Evolutionary conservation across 2,329 filamentous ascomycete species (phyloP), one percentile per base, ranked within the genome.

Genomic region (Blastomyces parvus): DNA sequence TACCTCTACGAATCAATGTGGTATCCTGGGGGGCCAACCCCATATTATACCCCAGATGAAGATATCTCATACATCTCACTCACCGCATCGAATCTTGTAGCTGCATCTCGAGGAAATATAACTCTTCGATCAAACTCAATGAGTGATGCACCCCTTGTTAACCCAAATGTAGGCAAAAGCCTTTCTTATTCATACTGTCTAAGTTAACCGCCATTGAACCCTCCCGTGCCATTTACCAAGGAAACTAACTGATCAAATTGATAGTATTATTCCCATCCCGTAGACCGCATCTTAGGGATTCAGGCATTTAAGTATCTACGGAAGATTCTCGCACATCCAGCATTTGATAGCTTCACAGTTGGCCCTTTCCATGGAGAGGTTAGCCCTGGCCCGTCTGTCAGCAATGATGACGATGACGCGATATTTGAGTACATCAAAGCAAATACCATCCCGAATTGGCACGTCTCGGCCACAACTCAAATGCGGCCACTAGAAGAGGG

Each of bases 11-110:
- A 70, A 64, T 64, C 64, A 0, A 59, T 66, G 7, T 70, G 63
- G 60, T 71, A 71, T 53, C 69, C 70, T 36, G 65, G 66, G 59
- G 66, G 66, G 11, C 66, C 67, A 25, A 69, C 65, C 9, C 62
- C 68, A 4, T 69, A 66, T 63, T 69, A 70, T 40, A 53, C 25
- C 17, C 44, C 59, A 50, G 52, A 67, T 4, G 57, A 65, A 1
- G 71, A 73, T 52, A 68, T 71, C n/a, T 73, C 71, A 0, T 74
- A 74, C 66, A 70, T 74, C n/a, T 72, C 68, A 0, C 56, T 74
- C 19, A 73, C 71, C 0, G 72, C 73, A 13, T 69, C 36, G 61
- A 70, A 60, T 64, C 70, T 67, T 61, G 72, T 70, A n/a, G 64
- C 65, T 8, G 59, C 63, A 19, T 52, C 63, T 48, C 63, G 67